Base-by-base conservation (phyloP, 139 green algal genomes). In the Nannochloris sp. region DNA sequence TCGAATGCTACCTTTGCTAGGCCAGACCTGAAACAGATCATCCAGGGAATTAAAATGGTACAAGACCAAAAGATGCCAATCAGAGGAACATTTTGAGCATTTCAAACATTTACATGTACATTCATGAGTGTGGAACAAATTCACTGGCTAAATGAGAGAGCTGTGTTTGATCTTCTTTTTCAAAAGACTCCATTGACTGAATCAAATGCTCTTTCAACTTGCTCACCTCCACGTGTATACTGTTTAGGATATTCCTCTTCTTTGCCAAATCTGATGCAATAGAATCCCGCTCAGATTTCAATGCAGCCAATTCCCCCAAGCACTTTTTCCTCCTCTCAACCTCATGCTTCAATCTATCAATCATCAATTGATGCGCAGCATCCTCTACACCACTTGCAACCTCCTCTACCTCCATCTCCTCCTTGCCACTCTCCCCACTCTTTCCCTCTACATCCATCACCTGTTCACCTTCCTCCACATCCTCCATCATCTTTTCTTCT, bases 1-100 rank as follows among this genome's bases (percentile, higher is more conserved):
- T 80, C 70, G 66, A 84, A 84, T 64, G 75, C 75, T 6, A 65
- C 61, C 55, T 84, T 83, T 48, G 69, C 70, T 37, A 67, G 75
- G 31, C 77, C 74, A 25, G 77, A 84, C 67, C 64, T 84, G 43
- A 78, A 78, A 57, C 71, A 78, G 44, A 73, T 76, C 7, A 58
- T 61, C 27, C 57, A 67, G 44, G 70, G 71, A 43, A 78, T 78
- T 34, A 73, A 78, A 64, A 70, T 72, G 57, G 44, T 73, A 18
- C 71, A 78, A 57, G 71, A 78, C 51, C 44, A 57, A 8, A 78
- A 69, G 59, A 57, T 66, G 60, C 71, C 71, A 44, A 78, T 78
- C 36, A 44, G 65, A 25, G 71, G 71, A 50, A 78, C 71, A 15
- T 67, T 57, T 44, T 73, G n/a, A n/a, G 37, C 4, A 29, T 29